Conservation (phyloP, 2,329 filamentous ascomycete genomes). For the Aspergillus piperis region DNA sequence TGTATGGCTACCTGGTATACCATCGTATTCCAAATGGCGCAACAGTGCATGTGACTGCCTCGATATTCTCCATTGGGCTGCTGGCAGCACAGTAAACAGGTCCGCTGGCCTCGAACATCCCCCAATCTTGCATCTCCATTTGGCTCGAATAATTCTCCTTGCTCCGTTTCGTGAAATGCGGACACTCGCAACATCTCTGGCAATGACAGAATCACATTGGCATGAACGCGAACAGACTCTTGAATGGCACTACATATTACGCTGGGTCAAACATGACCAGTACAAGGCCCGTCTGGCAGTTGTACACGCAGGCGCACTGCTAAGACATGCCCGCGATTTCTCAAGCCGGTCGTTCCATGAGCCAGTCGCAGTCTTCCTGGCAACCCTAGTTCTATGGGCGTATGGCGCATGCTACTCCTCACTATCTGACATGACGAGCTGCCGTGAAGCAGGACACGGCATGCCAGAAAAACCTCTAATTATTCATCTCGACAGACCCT, state of each 20-base stretch:
- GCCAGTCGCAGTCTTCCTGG: slow-evolving; percentile 48
- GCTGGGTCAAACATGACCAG: slow-evolving; percentile 55
- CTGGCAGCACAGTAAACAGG: slow-evolving; percentile 54
- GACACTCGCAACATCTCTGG: slow-evolving; percentile 42
- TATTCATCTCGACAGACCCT: slow-evolving; percentile 57
- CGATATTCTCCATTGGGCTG: slow-evolving; percentile 61
- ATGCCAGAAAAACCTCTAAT: slow-evolving; percentile 42
- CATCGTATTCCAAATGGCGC: slow-evolving; percentile 50
- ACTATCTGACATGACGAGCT: slow-evolving; percentile 32
- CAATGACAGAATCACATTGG: slow-evolving; percentile 34
- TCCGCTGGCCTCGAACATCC: slow-evolving; percentile 56
- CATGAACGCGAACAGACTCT: slow-evolving; percentile 29
- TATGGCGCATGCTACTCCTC: slow-evolving; percentile 42
- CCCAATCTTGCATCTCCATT: slow-evolving; percentile 58
- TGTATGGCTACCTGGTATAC: slow-evolving; percentile 52
- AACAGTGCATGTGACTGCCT: slow-evolving; percentile 49
- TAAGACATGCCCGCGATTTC: slow-evolving; percentile 56
- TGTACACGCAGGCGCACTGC: slow-evolving; percentile 55
- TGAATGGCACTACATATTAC: slow-evolving; percentile 46
- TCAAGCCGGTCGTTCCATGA: slow-evolving; percentile 53
- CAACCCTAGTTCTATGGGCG: slow-evolving; percentile 52
- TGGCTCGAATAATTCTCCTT: slow-evolving; percentile 56
- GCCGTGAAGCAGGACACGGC: slow-evolving; percentile 8
- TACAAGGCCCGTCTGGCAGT: slow-evolving; percentile 60
- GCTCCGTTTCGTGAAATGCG: slow-evolving; percentile 52